These are phyloP conservation scores for Porodaedalea pini DNA, from an alignment of 1,284 basidiomycete genomes.

Conservation along the genomic window DNA sequence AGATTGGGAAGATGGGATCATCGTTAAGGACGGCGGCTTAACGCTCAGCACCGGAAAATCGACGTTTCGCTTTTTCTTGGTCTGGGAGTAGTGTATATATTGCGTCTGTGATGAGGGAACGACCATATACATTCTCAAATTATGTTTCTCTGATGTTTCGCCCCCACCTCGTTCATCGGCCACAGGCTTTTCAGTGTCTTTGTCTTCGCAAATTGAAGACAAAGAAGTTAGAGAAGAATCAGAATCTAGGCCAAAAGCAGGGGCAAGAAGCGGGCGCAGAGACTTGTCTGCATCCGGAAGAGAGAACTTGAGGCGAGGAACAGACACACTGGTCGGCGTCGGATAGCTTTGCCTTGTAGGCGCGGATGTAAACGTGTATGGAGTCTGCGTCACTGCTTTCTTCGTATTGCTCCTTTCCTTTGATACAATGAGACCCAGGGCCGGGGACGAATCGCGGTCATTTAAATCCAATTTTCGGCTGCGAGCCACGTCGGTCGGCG, in stretches of 20 bases:
- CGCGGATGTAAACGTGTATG: neutral
- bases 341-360: neutral
- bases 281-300: neutral
- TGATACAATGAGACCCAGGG: neutral
- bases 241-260: neutral
- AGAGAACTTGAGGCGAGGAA: neutral
- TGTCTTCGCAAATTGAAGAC: neutral
- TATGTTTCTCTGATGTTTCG: neutral
- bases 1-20: slow-evolving; percentile 8
- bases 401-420: neutral
- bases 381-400: neutral
- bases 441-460: neutral
- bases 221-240: neutral
- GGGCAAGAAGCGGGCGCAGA: neutral
- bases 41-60: neutral
- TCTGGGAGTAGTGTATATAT: slow-evolving; percentile 7
- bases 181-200: too few relatives aligned
- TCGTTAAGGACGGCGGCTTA: neutral
- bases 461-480: neutral
- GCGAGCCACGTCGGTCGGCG: neutral
- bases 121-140: neutral
- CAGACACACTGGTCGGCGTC: neutral
- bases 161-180: neutral
- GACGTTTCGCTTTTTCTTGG: neutral
- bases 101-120: slow-evolving; percentile 18